Conservation (phyloP, 345 rosid species). For the Eucalyptus decipiens region DNA sequence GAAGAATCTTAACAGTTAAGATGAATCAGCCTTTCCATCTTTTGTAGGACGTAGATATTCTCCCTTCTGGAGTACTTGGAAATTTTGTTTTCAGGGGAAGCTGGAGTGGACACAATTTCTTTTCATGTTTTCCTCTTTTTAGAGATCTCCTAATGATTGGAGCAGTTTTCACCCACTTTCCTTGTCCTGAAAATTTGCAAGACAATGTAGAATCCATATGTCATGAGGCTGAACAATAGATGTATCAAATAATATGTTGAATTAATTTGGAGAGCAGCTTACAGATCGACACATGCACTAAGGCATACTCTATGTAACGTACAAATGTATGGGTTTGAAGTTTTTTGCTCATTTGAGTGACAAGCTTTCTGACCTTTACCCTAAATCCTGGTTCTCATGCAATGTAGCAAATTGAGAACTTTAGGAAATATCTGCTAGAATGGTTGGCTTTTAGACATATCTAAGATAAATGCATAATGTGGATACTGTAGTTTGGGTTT, state of each 20-base stretch:
- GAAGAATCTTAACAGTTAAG: background rate
- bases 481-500: background rate
- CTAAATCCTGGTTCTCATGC: background rate
- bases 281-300: background rate
- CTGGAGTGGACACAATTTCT: no score
- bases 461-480: no score
- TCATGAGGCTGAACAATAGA: no score
- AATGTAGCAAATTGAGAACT: background rate
- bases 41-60: background rate
- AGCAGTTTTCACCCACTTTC: background rate
- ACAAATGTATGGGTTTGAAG: fast-evolving
- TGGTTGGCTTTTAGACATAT: background rate
- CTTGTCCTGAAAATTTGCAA: background rate
- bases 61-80: no score
- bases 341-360: background rate
- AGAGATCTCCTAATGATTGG: no score
- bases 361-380: background rate
- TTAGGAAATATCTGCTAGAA: no score
- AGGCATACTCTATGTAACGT: background rate
- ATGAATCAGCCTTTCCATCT: background rate
- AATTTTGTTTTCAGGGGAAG: no score
- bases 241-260: background rate
- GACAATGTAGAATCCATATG: background rate
- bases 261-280: background rate
- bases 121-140: no score